phyloP scores from a whole-genome alignment of 177 flowering plant genomes.

The Vitis hybrid region DNA sequence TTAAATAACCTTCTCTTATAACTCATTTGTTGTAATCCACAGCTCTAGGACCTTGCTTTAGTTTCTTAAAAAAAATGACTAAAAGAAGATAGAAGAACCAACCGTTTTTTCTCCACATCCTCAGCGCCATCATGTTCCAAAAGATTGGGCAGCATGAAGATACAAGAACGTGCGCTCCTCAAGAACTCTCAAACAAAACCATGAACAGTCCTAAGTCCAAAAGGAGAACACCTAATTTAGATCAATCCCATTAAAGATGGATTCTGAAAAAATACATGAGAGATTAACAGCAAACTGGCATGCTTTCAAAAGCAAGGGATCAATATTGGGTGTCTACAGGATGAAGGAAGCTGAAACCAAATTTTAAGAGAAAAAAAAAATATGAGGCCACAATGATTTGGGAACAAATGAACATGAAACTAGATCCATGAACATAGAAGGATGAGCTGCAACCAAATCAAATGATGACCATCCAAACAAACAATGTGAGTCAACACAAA shows the following conservation, averaged over 20 bases:
- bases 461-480: constrained; percentile 10
- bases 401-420: constrained; percentile 5
- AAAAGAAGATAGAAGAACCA: constrained; percentile 13
- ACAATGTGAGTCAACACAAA: constrained; percentile 9
- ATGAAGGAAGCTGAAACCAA: neutral
- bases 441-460: constrained; percentile 7
- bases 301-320: neutral
- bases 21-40: neutral
- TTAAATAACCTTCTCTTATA: constrained; percentile 1
- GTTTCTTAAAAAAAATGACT: neutral
- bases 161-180: constrained; percentile 14
- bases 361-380: neutral
- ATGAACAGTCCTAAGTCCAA: constrained; percentile 16
- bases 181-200: constrained; percentile 14
- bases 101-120: constrained; percentile 17
- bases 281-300: neutral
- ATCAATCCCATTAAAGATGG: constrained; percentile 3
- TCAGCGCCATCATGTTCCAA: constrained; percentile 10
- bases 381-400: constrained; percentile 6
- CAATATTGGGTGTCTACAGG: neutral
- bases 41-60: constrained; percentile 2
- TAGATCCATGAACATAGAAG: neutral
- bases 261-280: constrained; percentile 1
- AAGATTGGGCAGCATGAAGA: constrained; percentile 12
- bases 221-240: constrained; percentile 20